Evolutionary conservation across 148 eudicot genomes (phyloP), one percentile per base, ranked within the genome.

Genomic region (Dianthus caryophyllus): DNA sequence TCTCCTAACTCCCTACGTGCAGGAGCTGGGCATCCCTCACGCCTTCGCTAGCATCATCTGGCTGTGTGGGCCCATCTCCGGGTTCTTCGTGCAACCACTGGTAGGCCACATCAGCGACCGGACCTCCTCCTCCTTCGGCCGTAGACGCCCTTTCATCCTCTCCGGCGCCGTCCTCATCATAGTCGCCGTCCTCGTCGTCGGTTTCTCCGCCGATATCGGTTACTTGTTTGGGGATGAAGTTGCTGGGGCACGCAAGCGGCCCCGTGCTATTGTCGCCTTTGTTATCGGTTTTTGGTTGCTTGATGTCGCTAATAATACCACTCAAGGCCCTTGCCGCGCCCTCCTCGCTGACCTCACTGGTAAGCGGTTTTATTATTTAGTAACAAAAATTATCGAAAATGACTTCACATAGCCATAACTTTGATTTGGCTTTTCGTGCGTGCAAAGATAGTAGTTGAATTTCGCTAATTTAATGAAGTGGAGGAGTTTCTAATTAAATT

Each of bases 11-110:
- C 98, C 98, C 0, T 93, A 93, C 62, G 98, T 93, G 0, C 98
- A 93, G 49, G 92, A 90, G 75, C 86, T 93, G 1, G 98, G 98
- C 0, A 90, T 93, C n/a, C 97, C 98, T 0, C 98, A 93, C 79
- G 96, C 88, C 1, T 90, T 83, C 69, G 85, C 98, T 0, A 87
- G 95, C 59, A 80, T 93, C 27, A 90, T 93, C 18, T 93, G 98
- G 98, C 84, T 93, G 0, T 93, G 98, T 46, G 98, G 98, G 0
- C 98, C 98, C 6, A 54, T 93, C 18, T 93, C 98, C 29, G 98
- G 98, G 0, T 87, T 93, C 61, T 63, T 93, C 48, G 96, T 93
- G 3, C 98, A 93, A 74, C 98, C 98, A 0, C 64, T 93, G 2
- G 98, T 84, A 0, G 98, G 98, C 0, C 90, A 80, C 66, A 51